Evolutionary conservation across 1,284 basidiomycete genomes (phyloP).

Genomic region (Volvariella volvacea): DNA sequence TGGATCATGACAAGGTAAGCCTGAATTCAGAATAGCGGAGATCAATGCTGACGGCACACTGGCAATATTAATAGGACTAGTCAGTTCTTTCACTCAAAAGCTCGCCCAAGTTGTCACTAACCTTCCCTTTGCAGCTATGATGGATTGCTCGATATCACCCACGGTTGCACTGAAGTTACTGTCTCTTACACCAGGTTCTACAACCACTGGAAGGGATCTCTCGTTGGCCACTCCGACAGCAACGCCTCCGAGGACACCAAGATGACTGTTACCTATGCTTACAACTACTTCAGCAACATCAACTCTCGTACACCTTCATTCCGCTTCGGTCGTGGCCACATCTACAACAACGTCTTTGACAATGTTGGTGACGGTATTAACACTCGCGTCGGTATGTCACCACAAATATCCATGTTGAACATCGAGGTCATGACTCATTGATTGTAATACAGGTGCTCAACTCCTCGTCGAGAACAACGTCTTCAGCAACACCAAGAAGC

Average conservation of each 20-base stretch:
- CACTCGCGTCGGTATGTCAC: slow-evolving; percentile 33
- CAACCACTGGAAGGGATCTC: slow-evolving; percentile 35
- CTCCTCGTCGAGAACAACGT: slow-evolving; percentile 42
- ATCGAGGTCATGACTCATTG: slow-evolving; percentile 2
- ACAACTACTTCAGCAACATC: slow-evolving; percentile 31
- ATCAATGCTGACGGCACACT: too few relatives aligned
- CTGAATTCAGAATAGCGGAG: too few relatives aligned
- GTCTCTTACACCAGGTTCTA: slow-evolving; percentile 32
- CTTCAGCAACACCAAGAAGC: slow-evolving; percentile 16
- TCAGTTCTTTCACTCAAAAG: too few relatives aligned
- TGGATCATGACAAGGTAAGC: slow-evolving; percentile 34
- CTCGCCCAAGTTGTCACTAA: too few relatives aligned
- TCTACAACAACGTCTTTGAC: slow-evolving; percentile 40
- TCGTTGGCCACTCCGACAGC: slow-evolving; percentile 37
- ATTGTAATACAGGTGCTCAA: slow-evolving; percentile 32
- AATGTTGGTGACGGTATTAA: slow-evolving; percentile 43
- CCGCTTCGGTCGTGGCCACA: slow-evolving; percentile 39
- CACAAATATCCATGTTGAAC: slow-evolving; percentile 2
- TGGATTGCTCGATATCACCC: slow-evolving; percentile 32
- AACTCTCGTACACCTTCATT: slow-evolving; percentile 35
- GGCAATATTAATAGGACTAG: slow-evolving; percentile 16
- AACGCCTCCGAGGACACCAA: slow-evolving; percentile 28
- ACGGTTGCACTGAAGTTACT: slow-evolving; percentile 34
- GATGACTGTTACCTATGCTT: slow-evolving; percentile 30
- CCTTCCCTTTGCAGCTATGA: slow-evolving; percentile 25